phyloP scores from a whole-genome alignment of 768 basidiomycete genomes.

The Mycena sanguinolenta region DNA sequence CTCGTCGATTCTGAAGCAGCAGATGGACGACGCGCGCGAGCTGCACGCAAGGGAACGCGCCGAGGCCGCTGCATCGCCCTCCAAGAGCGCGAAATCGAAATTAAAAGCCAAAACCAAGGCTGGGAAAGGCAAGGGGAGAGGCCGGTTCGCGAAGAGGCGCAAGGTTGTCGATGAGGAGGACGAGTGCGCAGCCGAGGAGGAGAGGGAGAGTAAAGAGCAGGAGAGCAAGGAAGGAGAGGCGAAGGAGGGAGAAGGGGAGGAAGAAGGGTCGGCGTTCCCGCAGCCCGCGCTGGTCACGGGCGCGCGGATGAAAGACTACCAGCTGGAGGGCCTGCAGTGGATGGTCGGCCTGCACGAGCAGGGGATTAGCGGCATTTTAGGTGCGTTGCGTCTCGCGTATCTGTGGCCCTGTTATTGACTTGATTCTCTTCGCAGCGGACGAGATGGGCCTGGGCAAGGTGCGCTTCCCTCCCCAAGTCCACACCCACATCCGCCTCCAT shows the following conservation, averaged over 20 bases:
- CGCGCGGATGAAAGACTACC: conserved; percentile 88
- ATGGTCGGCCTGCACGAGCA: conserved; percentile 91
- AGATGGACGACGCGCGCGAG: conserved; percentile 29
- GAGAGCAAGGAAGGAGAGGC: conserved; percentile 32
- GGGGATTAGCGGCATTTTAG: conserved; percentile 84
- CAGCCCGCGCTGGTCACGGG: conserved; percentile 90
- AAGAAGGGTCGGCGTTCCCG: conserved; percentile 56
- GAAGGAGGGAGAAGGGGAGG: no score
- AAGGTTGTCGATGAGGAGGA: conserved; percentile 40
- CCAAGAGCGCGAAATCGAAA: no score
- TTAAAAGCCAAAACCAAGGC: background rate
- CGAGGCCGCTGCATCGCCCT: background rate
- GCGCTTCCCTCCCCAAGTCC: conserved; percentile 29
- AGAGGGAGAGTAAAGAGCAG: background rate
- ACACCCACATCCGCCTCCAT: background rate
- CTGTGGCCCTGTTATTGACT: background rate
- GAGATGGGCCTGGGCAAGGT: conserved; percentile 97
- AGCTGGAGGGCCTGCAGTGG: conserved; percentile 96
- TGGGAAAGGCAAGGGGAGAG: background rate
- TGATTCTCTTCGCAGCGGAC: conserved; percentile 70
- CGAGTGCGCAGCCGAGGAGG: conserved; percentile 23
- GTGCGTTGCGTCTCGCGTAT: conserved; percentile 55
- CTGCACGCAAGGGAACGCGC: background rate
- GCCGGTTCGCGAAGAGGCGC: conserved; percentile 15
- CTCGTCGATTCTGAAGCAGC: conserved; percentile 15